phyloP scores from a whole-genome alignment of 257 asterid genomes.

The Gentiana straminea region DNA sequence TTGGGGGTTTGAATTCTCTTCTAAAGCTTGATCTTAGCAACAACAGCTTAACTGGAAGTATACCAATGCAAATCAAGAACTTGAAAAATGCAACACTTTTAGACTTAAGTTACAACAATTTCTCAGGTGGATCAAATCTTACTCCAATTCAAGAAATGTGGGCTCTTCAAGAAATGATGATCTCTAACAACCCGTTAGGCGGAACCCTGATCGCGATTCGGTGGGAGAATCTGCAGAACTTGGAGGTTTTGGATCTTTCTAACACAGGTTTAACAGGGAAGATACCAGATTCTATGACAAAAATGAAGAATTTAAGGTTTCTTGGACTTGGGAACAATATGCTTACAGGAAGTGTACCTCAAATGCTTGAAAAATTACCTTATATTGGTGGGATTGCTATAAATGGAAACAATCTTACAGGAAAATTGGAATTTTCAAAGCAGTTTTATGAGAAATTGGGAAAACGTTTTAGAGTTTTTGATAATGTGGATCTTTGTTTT shows the following conservation, averaged over 20 bases:
- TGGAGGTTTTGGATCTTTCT: constrained; percentile 22
- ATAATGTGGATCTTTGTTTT: constrained; percentile 19
- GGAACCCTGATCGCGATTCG: constrained; percentile 15
- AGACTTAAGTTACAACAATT: constrained; percentile 21
- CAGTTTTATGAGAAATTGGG: constrained; percentile 22
- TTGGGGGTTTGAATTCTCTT: constrained; percentile 20
- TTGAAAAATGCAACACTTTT: constrained; percentile 13
- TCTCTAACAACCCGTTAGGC: constrained; percentile 14
- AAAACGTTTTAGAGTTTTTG: constrained; percentile 23
- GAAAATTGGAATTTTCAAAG: constrained; percentile 21
- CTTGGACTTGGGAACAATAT: constrained; percentile 21
- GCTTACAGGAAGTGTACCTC: constrained; percentile 17
- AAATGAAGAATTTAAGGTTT: constrained; percentile 24
- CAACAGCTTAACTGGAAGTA: constrained; percentile 14
- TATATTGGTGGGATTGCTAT: constrained; percentile 18
- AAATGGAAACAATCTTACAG: constrained; percentile 23
- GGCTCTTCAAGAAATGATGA: constrained; percentile 11
- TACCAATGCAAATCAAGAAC: constrained; percentile 17
- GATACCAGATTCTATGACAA: constrained; percentile 16
- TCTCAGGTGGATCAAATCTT: constrained; percentile 13
- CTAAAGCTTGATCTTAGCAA: constrained; percentile 25
- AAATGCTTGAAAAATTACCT: constrained; percentile 13
- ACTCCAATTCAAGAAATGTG: constrained; percentile 10
- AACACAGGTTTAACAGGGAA: constrained; percentile 14
- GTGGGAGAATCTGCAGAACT: constrained; percentile 18